Base-by-base conservation (phyloP, 2,329 filamentous ascomycete genomes). In the Claviceps pusilla region DNA sequence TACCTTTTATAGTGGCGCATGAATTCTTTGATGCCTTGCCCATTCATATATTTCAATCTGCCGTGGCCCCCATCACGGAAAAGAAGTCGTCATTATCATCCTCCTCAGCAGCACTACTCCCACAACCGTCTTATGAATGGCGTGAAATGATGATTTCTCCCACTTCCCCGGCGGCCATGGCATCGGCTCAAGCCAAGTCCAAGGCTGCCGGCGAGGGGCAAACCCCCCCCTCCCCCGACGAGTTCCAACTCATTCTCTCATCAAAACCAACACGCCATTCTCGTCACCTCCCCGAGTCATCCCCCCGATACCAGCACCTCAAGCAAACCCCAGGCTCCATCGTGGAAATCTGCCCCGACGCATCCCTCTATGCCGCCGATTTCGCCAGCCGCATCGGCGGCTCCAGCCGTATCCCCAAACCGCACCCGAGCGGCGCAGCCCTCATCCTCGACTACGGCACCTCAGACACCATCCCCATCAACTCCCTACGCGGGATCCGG, bases 11-110 rank as follows among this genome's bases (percentile, higher is more conserved):
- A 57, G 80, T 97, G 50, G 93, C 93, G 4, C 93, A 98, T 67
- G 93, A 98, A 67, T 97, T 98, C 75, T 98, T 98, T 71, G 93
- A 98, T 62, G 93, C 93, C 2, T 82, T 98, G 0, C 93, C 93
- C 39, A 96, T 98, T 61, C 90, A 98, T 68, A 84, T 88, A 57
- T 98, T 98, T 67, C 86, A 97, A 68, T 85, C 87, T 14, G 77
- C 91, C 51, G 66, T 69, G 6, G 67, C 73, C 33, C 37, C 54
- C 37, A 50, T 56, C 29, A 52, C 53, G 31, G 57, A 54, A 39
- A 57, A 54, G 46, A 57, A 48, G 45, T 55, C 52, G 11, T 54
- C 50, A 12, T 54, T 50, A 14, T 67, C 76, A 7, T 14, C 45
- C 29, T 46, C 45, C 12, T n/a, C 19, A 48, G 19, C 3, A 3